phyloP scores from a whole-genome alignment of 2,329 filamentous ascomycete species.

The Fusarium kyushuense region DNA sequence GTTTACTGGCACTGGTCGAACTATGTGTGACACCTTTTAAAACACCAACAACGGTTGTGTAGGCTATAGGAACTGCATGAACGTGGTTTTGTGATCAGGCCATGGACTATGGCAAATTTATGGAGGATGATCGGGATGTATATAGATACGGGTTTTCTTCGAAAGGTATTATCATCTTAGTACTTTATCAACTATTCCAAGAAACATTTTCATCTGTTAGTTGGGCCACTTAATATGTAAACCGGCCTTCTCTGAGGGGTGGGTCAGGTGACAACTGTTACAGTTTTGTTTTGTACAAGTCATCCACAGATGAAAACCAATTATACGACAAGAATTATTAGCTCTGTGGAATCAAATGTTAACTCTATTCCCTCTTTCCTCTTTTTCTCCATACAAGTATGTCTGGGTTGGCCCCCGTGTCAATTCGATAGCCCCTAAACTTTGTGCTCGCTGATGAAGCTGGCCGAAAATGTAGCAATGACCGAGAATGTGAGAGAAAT shows the following conservation, averaged over 20 bases:
- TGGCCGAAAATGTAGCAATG: background rate
- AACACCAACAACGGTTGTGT: background rate
- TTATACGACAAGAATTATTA: too few species aligned
- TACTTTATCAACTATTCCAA: too few species aligned
- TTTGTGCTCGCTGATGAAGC: background rate
- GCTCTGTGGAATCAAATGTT: too few species aligned
- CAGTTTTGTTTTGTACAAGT: too few species aligned
- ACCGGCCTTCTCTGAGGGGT: too few species aligned
- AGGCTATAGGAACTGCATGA: fast-evolving
- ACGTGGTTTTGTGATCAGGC: background rate
- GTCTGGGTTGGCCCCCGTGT: too few species aligned
- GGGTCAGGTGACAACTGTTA: too few species aligned
- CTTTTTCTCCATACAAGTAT: too few species aligned
- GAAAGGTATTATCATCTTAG: background rate
- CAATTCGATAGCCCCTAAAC: background rate
- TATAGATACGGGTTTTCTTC: background rate
- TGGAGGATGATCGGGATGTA: fast-evolving
- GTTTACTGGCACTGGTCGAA: background rate
- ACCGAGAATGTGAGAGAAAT: background rate
- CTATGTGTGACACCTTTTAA: background rate
- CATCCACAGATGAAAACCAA: too few species aligned
- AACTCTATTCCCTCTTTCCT: too few species aligned
- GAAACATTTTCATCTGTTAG: background rate
- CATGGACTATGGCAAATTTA: fast-evolving
- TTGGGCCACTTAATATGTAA: too few species aligned